These are phyloP conservation scores for Tothia fuscella DNA, from an alignment of 2,329 filamentous ascomycete genomes.

Conservation along the genomic window DNA sequence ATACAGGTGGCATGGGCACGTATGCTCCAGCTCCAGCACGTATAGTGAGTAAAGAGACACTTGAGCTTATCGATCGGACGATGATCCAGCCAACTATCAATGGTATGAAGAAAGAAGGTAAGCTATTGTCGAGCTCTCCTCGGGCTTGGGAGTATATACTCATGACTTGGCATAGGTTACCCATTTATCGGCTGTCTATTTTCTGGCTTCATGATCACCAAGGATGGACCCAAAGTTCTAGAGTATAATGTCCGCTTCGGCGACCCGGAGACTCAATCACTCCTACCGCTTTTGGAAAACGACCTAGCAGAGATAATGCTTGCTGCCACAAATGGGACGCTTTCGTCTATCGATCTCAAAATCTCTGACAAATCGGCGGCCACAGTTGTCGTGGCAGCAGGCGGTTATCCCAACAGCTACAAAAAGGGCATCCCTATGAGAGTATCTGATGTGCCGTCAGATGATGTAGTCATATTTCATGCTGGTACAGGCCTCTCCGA, in stretches of 20 bases:
- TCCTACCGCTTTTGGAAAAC: constrained; percentile 70
- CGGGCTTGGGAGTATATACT: too few species aligned
- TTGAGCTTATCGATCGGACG: constrained; percentile 64
- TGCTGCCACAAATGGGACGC: constrained; percentile 64
- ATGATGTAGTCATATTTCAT: constrained; percentile 68
- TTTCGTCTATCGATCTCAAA: constrained; percentile 57
- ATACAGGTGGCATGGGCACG: constrained; percentile 96
- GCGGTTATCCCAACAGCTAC: constrained; percentile 77
- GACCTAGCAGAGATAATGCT: constrained; percentile 84
- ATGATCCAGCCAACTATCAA: constrained; percentile 84
- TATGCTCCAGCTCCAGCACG: constrained; percentile 67
- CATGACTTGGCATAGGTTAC: too few species aligned
- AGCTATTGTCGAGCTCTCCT: constrained; percentile 23
- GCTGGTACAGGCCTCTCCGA: constrained; percentile 64
- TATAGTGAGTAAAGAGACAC: constrained; percentile 44
- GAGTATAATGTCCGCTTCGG: constrained; percentile 93
- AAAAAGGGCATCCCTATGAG: constrained; percentile 60
- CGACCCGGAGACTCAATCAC: constrained; percentile 81
- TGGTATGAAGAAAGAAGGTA: constrained; percentile 76
- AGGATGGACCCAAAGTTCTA: constrained; percentile 65
- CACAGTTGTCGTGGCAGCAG: constrained; percentile 87
- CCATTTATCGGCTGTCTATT: constrained; percentile 58
- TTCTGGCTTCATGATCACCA: constrained; percentile 89
- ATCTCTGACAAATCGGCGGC: constrained; percentile 63
- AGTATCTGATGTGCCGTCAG: constrained; percentile 20